phyloP scores from a whole-genome alignment of 2,329 filamentous ascomycete genomes.

The Pseudogymnoascus pannorum region DNA sequence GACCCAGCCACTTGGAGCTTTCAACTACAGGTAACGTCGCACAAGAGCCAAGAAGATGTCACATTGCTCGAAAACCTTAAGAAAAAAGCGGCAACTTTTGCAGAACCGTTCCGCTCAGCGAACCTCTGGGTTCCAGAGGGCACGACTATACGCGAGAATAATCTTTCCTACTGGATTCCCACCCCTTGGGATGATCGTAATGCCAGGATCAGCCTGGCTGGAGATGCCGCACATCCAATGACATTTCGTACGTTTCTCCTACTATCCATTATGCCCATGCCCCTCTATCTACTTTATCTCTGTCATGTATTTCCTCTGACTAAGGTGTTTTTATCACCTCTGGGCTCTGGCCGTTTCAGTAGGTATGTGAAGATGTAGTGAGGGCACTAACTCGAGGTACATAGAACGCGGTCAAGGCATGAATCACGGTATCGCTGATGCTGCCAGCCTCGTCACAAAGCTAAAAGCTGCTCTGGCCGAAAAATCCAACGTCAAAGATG shows the following conservation, averaged over 20 bases:
- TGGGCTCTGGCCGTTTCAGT: background rate
- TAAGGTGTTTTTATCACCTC: background rate
- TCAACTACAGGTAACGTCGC: constrained; percentile 21
- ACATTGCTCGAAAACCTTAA: constrained; percentile 11
- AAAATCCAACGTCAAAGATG: constrained; percentile 18
- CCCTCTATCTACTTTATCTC: background rate
- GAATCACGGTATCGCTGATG: constrained; percentile 40
- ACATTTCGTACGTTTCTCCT: constrained; percentile 28
- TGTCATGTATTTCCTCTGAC: background rate
- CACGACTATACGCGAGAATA: constrained; percentile 17
- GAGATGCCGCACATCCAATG: constrained; percentile 53
- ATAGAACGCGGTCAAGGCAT: constrained; percentile 37
- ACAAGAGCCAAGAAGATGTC: constrained; percentile 11
- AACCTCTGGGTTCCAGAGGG: constrained; percentile 13
- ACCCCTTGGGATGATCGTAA: constrained; percentile 35
- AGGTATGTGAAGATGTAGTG: too few relatives aligned
- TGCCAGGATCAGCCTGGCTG: constrained; percentile 41
- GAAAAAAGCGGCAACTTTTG: constrained; percentile 15
- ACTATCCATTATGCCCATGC: background rate
- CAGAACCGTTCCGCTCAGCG: constrained; percentile 17
- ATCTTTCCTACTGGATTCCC: constrained; percentile 28
- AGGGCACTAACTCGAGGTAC: background rate
- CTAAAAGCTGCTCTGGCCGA: constrained; percentile 20
- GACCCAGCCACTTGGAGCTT: constrained; percentile 21
- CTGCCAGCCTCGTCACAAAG: constrained; percentile 10